phyloP scores from a whole-genome alignment of 331 rosid genomes.

The Malus hybrid region DNA sequence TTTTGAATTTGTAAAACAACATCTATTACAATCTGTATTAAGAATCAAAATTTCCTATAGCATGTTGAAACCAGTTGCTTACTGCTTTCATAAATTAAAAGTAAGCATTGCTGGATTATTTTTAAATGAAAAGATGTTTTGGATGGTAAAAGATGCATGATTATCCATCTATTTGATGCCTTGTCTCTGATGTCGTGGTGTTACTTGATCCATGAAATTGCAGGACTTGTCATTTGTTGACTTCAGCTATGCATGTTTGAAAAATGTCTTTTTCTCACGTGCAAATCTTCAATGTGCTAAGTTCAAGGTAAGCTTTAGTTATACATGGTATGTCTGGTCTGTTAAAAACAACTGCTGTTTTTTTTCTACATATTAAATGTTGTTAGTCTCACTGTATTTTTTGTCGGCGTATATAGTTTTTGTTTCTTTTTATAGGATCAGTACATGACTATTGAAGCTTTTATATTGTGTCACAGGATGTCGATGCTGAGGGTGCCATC shows the following conservation, averaged over 20 bases:
- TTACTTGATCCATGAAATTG: slow-evolving; percentile 20
- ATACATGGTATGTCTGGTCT: background rate
- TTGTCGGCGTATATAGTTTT: background rate
- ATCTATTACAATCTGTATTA: background rate
- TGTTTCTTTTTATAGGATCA: background rate
- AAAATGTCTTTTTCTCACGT: slow-evolving; percentile 74
- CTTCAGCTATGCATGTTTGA: slow-evolving; percentile 89
- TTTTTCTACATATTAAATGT: background rate
- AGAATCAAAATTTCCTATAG: background rate
- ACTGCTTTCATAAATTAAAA: background rate
- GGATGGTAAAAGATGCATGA: background rate
- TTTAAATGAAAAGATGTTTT: background rate
- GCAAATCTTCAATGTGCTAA: slow-evolving; percentile 87
- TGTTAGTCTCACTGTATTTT: background rate
- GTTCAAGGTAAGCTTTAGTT: slow-evolving; percentile 56
- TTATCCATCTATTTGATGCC: slow-evolving; percentile 3
- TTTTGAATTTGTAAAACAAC: background rate
- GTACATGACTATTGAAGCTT: background rate
- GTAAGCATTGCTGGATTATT: background rate
- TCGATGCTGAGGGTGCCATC: slow-evolving; percentile 78
- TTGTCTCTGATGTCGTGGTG: background rate
- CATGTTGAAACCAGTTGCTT: background rate
- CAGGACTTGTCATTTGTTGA: slow-evolving; percentile 85
- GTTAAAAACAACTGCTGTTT: background rate
- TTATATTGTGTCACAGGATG: slow-evolving; percentile 44